Evolutionary conservation across 805 yeast species (phyloP).

Genomic region (Pichia paraexigua): DNA sequence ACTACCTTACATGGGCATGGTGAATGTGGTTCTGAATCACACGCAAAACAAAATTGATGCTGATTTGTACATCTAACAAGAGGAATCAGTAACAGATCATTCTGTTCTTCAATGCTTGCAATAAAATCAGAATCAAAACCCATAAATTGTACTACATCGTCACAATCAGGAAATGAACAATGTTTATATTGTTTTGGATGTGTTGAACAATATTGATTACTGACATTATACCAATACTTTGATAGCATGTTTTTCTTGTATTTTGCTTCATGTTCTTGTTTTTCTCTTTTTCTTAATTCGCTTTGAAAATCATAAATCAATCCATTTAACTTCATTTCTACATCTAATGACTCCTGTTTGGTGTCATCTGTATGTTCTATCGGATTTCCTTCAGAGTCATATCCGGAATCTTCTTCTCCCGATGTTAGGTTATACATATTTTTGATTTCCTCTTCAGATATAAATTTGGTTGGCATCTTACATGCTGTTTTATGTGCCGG

Average conservation of each 20-base stretch:
- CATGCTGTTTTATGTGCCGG: not conserved
- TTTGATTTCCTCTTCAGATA: constrained; percentile 17
- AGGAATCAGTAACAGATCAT: constrained; percentile 37
- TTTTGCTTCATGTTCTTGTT: constrained; percentile 16
- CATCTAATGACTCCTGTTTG: not conserved
- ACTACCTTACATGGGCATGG: constrained; percentile 78
- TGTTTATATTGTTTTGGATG: constrained; percentile 44
- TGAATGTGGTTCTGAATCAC: constrained; percentile 63
- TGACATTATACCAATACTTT: constrained; percentile 35
- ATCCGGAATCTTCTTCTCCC: not conserved
- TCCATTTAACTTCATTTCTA: constrained; percentile 3
- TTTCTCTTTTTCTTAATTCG: constrained; percentile 16
- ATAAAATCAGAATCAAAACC: constrained; percentile 28
- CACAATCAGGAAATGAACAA: constrained; percentile 86
- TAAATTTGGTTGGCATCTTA: not conserved
- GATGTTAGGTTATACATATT: constrained; percentile 13
- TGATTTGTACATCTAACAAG: constrained; percentile 58
- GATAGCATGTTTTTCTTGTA: constrained; percentile 23
- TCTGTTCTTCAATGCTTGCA: constrained; percentile 21
- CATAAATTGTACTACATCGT: constrained; percentile 37
- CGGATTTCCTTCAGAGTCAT: constrained; percentile 4
- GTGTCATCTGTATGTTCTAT: not conserved
- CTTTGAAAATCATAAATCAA: constrained; percentile 19
- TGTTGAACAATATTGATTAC: constrained; percentile 45
- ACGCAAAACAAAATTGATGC: constrained; percentile 73